phyloP scores from a whole-genome alignment of 441 rosid species.

The Cnidoscolus chayamansa region DNA sequence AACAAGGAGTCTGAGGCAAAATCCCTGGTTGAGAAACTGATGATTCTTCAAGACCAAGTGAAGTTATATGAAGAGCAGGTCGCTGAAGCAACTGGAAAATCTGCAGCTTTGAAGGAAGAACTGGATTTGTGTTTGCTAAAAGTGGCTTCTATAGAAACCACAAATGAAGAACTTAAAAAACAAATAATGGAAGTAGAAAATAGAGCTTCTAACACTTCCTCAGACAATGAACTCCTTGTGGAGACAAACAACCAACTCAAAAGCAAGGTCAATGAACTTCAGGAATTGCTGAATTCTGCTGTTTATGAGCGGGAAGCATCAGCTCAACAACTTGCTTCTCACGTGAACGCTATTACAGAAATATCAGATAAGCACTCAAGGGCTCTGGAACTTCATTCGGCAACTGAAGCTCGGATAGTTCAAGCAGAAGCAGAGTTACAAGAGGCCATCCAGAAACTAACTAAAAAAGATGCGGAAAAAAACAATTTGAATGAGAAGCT shows the following conservation, averaged over 20 bases:
- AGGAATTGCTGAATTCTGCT: constrained; percentile 53
- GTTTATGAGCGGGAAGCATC: constrained; percentile 63
- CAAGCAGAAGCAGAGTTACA: constrained; percentile 47
- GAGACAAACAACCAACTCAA: constrained; percentile 81
- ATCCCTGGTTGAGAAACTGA: constrained; percentile 55
- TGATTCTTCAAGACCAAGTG: constrained; percentile 56
- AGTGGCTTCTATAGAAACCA: constrained; percentile 53
- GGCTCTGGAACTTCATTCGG: constrained; percentile 52
- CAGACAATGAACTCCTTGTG: constrained; percentile 64
- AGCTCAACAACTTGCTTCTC: constrained; percentile 52
- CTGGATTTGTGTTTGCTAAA: constrained; percentile 51
- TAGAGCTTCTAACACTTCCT: constrained; percentile 50
- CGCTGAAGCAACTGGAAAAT: constrained; percentile 48
- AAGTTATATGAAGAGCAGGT: constrained; percentile 54
- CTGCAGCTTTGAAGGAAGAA: constrained; percentile 61
- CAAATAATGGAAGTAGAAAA: constrained; percentile 55
- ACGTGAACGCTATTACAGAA: constrained; percentile 40
- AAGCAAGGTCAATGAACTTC: constrained; percentile 64
- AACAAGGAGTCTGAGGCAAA: constrained; percentile 58
- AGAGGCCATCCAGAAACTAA: constrained; percentile 48
- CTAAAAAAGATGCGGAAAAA: constrained; percentile 51
- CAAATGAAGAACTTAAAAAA: constrained; percentile 56
- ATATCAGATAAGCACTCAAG: constrained; percentile 56
- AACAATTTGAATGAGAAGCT: constrained; percentile 59
- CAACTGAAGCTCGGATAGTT: constrained; percentile 37